Conservation (phyloP, 1,284 basidiomycete genomes). For the Boletus semigastroideus region DNA sequence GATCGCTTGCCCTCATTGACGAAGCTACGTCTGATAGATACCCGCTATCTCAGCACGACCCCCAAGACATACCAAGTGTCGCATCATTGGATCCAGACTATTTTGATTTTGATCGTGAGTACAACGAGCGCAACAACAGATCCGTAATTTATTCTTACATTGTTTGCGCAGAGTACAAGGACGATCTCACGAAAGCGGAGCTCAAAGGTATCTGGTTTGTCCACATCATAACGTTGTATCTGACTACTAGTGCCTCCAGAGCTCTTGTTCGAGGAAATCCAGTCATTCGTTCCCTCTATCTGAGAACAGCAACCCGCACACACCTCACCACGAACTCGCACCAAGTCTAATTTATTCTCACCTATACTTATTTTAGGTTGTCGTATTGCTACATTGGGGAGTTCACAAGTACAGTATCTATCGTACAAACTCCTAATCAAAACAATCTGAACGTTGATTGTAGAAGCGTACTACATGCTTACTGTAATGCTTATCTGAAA, state of each 20-base stretch:
- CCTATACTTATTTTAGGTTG: not conserved
- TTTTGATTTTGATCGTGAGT: conserved; percentile 82
- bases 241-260: conserved; percentile 34
- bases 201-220: conserved; percentile 53
- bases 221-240: conserved; percentile 16
- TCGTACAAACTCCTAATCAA: conserved; percentile 22
- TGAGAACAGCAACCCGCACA: conserved; percentile 21
- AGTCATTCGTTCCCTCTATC: conserved; percentile 60
- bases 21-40: conserved; percentile 11
- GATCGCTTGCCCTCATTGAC: conserved; percentile 21
- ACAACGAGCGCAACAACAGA: not conserved
- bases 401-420: conserved; percentile 11
- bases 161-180: conserved; percentile 59
- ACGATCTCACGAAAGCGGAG: conserved; percentile 73
- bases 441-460: conserved; percentile 12
- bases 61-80: conserved; percentile 80
- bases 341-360: not conserved
- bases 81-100: conserved; percentile 76
- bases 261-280: conserved; percentile 65
- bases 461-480: not conserved
- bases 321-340: not conserved
- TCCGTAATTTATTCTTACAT: conserved; percentile 9
- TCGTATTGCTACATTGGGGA: not conserved
- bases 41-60: conserved; percentile 62
- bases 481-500: not conserved